These are phyloP conservation scores for Hypoxylon trugodes DNA, from an alignment of 495 filamentous ascomycete genomes.

Conservation along the genomic window DNA sequence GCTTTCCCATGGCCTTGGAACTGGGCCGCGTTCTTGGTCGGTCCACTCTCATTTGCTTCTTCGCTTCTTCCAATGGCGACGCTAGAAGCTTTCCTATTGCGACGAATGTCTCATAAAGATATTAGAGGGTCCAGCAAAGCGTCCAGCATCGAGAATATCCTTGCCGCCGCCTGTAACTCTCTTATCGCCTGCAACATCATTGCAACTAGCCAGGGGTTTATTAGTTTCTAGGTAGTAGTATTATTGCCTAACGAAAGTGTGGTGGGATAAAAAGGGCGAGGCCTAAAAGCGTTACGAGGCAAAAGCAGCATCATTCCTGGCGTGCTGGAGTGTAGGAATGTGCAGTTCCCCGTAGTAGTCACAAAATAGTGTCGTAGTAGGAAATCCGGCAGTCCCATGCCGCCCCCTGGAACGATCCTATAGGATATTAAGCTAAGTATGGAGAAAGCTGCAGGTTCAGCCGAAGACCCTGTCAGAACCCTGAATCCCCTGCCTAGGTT, in stretches of 20 bases:
- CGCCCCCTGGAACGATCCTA: conserved; percentile 29
- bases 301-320: conserved; percentile 29
- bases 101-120: conserved; percentile 4
- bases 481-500: conserved; percentile 38
- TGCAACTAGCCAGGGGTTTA: not conserved
- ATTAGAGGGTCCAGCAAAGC: conserved; percentile 19
- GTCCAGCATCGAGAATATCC: conserved; percentile 6
- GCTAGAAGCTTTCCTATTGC: conserved; percentile 35
- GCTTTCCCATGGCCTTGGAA: conserved; percentile 37
- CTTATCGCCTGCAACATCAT: conserved; percentile 20
- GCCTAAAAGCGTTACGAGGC: conserved; percentile 11
- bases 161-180: conserved; percentile 29
- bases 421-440: conserved; percentile 42
- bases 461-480: conserved; percentile 38
- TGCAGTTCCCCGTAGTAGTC: conserved; percentile 14
- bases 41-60: conserved; percentile 33
- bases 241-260: conserved; percentile 10
- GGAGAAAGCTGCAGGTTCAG: conserved; percentile 41
- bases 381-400: conserved; percentile 41
- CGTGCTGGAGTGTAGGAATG: conserved; percentile 24
- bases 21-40: conserved; percentile 33
- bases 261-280: not conserved
- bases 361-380: conserved; percentile 34
- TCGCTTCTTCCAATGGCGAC: conserved; percentile 20
- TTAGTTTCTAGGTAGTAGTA: conserved; percentile 11